A percentile compares a stretch with the other conserved stretches of the same genome.
Evolutionary conservation across 129 eudicot species (phyloP).

Genomic region (Centella asiatica): DNA sequence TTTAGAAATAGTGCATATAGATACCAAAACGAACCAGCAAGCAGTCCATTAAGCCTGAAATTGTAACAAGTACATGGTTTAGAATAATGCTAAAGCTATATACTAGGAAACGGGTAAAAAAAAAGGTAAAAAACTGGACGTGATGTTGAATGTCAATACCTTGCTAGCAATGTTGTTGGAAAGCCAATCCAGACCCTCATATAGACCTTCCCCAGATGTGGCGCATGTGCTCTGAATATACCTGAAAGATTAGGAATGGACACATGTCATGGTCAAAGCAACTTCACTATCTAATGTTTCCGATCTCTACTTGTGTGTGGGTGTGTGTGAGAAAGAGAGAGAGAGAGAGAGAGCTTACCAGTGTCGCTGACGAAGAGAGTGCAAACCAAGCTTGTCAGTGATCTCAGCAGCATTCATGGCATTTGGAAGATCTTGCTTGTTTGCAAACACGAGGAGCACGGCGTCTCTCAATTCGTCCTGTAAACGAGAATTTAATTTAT

Average conservation of each 20-base stretch:
- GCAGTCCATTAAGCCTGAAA: conserved; percentile 11
- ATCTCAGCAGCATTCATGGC: conserved; percentile 66
- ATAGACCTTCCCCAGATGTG: conserved; percentile 56
- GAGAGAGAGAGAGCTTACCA: conserved; percentile 22
- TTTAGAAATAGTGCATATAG: background rate
- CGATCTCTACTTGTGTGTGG: background rate
- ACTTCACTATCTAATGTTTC: background rate
- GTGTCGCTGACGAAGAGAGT: conserved; percentile 54
- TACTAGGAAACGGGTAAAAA: background rate
- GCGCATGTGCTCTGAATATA: conserved; percentile 64
- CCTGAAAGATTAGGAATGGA: conserved; percentile 19
- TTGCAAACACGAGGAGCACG: conserved; percentile 54
- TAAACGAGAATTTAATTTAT: too few species aligned
- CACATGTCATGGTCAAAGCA: background rate
- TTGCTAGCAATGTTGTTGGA: conserved; percentile 56
- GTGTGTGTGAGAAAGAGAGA: background rate
- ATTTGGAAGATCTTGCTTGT: conserved; percentile 65
- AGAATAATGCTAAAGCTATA: background rate
- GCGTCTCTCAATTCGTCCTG: conserved; percentile 55
- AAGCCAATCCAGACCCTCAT: conserved; percentile 59
- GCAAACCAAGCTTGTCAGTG: conserved; percentile 54
- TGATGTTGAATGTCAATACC: conserved; percentile 11
- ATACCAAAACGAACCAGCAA: background rate
- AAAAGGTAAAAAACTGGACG: background rate
- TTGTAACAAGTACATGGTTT: background rate